Evolutionary conservation across 441 rosid genomes (phyloP), one percentile per base, ranked within the genome.

Genomic region (Geranium incanum): DNA sequence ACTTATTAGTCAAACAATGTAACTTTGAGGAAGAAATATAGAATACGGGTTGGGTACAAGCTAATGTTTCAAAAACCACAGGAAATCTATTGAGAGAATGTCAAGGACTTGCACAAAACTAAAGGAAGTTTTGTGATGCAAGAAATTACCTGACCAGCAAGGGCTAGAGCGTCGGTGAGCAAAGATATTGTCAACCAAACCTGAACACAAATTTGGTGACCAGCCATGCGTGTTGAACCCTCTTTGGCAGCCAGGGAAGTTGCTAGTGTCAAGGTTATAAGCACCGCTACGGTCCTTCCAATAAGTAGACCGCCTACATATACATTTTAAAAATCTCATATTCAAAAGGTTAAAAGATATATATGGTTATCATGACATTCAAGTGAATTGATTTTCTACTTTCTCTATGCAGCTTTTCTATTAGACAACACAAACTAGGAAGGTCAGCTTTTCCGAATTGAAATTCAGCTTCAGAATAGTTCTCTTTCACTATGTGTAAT

Each of bases 91-190:
- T 28, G 33, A 2, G 33, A 28, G 21, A 21, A 21, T 21, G 21
- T 21, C 33, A 28, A 28, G 3, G 33, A 28, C 33, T 28, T 28
- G 33, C 33, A 28, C 33, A 28, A 28, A 28, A 28, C 33, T 28
- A 2, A 59, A 6, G 52, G 52, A 45, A 45, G 52, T 45, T 45
- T 45, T 45, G n/a, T 45, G 52, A 45, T 45, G 52, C 66, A 36
- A 37, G 71, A 21, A 60, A 37, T 63, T 78, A 88, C 99, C 97
- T 95, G 99, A 67, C 91, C 99, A 75, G 97, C 92, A 69, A 95
- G 85, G 74, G 99, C 99, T 78, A 95, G 84, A 71, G 97, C 97
- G 82, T 95, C 99, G 72, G 89, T 90, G 75, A 92, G 89, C 84
- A 92, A 75, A 78, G 99, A 95, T 48, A 92, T 82, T 3, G 99